Evolutionary conservation across 2,329 filamentous ascomycete genomes (phyloP).

Genomic region (Ophiocordyceps camponoti-saundersi): DNA sequence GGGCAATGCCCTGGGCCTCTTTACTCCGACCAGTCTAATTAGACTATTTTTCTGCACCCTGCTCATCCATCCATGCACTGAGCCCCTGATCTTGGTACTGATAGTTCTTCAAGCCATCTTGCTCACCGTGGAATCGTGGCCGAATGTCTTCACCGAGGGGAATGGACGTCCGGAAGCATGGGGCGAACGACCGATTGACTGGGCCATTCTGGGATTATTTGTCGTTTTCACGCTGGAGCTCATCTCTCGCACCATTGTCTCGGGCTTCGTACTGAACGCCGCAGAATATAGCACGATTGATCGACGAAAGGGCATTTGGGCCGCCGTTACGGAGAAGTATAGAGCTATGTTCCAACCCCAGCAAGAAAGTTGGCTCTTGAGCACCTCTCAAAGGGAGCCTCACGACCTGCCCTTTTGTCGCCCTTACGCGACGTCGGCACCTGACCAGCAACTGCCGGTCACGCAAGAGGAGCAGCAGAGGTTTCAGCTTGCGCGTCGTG

Average conservation of each 20-base stretch:
- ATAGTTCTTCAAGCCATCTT: constrained; percentile 80
- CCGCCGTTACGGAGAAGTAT: constrained; percentile 60
- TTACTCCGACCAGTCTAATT: constrained; percentile 60
- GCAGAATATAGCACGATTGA: constrained; percentile 84
- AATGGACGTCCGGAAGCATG: constrained; percentile 45
- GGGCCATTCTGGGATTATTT: constrained; percentile 68
- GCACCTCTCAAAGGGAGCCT: constrained; percentile 25
- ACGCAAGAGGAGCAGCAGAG: constrained; percentile 66
- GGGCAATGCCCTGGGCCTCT: constrained; percentile 73
- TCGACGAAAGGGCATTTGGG: constrained; percentile 54
- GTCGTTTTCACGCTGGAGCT: constrained; percentile 80
- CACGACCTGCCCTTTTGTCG: constrained; percentile 52
- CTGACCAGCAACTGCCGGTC: constrained; percentile 37
- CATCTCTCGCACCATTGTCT: constrained; percentile 71
- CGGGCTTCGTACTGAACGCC: constrained; percentile 81
- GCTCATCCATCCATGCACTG: constrained; percentile 70
- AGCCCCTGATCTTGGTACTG: constrained; percentile 70
- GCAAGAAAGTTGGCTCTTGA: constrained; percentile 48
- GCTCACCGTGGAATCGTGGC: constrained; percentile 68
- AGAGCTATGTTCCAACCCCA: constrained; percentile 69
- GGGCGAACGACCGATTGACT: constrained; percentile 57
- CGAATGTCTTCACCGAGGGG: constrained; percentile 47
- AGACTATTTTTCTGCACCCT: constrained; percentile 64
- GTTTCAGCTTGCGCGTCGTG: constrained; percentile 70
- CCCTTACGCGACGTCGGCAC: constrained; percentile 66